Conservation (phyloP, 257 asterid genomes). For the Nicotiana obtusifolia region DNA sequence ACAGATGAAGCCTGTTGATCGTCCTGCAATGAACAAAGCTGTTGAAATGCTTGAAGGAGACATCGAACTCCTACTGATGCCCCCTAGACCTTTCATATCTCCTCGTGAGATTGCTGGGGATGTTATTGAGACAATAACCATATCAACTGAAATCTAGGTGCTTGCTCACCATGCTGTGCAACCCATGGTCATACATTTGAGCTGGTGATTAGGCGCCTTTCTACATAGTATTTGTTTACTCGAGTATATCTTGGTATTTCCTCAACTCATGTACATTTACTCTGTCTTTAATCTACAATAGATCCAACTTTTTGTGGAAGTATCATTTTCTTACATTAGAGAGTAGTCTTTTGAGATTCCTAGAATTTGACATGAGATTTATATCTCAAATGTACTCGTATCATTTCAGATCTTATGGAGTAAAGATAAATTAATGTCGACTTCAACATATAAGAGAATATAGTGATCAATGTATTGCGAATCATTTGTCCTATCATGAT, state of each 20-base stretch:
- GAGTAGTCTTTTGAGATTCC: too few relatives aligned
- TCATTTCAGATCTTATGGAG: neutral
- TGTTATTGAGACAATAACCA: neutral
- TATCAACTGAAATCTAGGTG: neutral
- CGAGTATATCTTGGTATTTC: too few relatives aligned
- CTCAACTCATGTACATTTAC: too few relatives aligned
- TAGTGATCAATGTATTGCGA: neutral
- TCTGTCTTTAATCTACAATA: too few relatives aligned
- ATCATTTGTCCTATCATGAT: neutral
- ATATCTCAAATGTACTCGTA: neutral
- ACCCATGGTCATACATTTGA: neutral
- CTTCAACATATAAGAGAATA: neutral
- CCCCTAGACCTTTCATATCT: conserved; percentile 33
- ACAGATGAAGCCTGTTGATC: conserved; percentile 40
- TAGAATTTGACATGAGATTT: neutral
- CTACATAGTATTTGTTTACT: too few relatives aligned
- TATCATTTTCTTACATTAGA: too few relatives aligned
- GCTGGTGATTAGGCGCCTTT: too few relatives aligned
- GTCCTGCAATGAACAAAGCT: conserved; percentile 43
- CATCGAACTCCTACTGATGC: conserved; percentile 22
- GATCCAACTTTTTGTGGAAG: too few relatives aligned
- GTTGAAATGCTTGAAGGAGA: conserved; percentile 48
- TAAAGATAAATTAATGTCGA: too few relatives aligned
- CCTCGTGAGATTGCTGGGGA: conserved; percentile 5
- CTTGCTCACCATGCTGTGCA: neutral